Evolutionary conservation across 441 rosid genomes (phyloP).

Genomic region (Rhodomyrtus psidioides): DNA sequence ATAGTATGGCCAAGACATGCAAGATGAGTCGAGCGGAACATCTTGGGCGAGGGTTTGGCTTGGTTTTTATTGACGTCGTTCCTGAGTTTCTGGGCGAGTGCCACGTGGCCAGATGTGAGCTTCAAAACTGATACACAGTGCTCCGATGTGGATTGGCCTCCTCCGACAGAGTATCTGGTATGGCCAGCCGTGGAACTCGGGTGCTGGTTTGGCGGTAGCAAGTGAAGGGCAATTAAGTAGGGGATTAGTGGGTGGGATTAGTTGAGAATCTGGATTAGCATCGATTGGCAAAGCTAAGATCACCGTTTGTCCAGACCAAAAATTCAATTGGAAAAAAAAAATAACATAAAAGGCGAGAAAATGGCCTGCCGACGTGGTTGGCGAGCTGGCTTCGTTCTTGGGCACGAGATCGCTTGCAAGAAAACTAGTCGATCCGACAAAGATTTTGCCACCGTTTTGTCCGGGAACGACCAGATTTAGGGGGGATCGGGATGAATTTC

Average conservation of each 20-base stretch:
- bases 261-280: neutral
- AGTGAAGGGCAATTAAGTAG: conserved; percentile 8
- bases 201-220: conserved; percentile 2
- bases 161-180: neutral
- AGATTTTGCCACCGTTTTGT: neutral
- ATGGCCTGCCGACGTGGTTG: neutral
- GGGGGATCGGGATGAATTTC: neutral
- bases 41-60: neutral
- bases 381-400: neutral
- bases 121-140: conserved; percentile 1
- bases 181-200: conserved; percentile 22
- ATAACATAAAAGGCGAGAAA: neutral
- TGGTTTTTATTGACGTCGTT: conserved; percentile 1
- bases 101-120: conserved; percentile 14
- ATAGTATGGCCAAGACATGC: neutral
- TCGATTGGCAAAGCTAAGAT: neutral
- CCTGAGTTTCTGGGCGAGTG: conserved; percentile 10
- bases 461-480: neutral
- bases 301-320: neutral
- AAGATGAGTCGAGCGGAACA: neutral
- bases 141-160: conserved; percentile 5
- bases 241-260: neutral
- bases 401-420: neutral
- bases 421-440: neutral
- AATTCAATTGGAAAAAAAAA: neutral